These are phyloP conservation scores for Podospora fimiseda DNA, from an alignment of 495 filamentous ascomycete species.

Conservation along the genomic window DNA sequence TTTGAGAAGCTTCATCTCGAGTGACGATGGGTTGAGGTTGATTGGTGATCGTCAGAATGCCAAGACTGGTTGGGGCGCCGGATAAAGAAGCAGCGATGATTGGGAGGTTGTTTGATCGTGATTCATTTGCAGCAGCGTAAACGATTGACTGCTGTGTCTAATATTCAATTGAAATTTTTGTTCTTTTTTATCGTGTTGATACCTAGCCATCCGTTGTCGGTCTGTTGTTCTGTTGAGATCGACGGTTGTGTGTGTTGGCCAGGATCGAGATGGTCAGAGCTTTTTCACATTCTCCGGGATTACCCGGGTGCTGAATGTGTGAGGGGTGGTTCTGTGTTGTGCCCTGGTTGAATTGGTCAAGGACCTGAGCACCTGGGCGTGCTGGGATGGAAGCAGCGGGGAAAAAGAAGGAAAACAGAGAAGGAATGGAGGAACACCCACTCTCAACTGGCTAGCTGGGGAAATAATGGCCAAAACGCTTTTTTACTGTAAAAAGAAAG, in stretches of 20 bases:
- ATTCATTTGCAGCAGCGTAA: not conserved
- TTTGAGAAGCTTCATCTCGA: slow-evolving; percentile 3
- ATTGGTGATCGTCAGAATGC: not conserved
- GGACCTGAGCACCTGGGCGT: not conserved
- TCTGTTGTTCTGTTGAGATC: no score
- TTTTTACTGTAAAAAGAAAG: no score
- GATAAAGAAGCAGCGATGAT: no score
- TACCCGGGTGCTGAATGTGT: slow-evolving; percentile 15
- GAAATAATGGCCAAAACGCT: no score
- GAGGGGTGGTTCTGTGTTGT: no score
- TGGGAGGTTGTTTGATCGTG: not conserved
- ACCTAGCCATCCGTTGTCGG: no score
- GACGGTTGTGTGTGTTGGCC: not conserved
- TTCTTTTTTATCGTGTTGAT: not conserved
- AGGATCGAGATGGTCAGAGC: slow-evolving; percentile 8
- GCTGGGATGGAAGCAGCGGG: no score
- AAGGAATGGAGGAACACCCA: no score
- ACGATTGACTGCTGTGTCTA: not conserved
- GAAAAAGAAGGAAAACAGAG: no score
- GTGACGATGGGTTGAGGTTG: no score
- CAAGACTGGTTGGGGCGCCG: no score
- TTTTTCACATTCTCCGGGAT: slow-evolving; percentile 18
- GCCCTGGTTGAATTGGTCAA: not conserved
- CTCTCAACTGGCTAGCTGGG: no score
- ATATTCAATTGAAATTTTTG: not conserved